These are phyloP conservation scores for Ceratobasidium sp. DNA, from an alignment of 1,284 basidiomycete genomes.

Conservation along the genomic window DNA sequence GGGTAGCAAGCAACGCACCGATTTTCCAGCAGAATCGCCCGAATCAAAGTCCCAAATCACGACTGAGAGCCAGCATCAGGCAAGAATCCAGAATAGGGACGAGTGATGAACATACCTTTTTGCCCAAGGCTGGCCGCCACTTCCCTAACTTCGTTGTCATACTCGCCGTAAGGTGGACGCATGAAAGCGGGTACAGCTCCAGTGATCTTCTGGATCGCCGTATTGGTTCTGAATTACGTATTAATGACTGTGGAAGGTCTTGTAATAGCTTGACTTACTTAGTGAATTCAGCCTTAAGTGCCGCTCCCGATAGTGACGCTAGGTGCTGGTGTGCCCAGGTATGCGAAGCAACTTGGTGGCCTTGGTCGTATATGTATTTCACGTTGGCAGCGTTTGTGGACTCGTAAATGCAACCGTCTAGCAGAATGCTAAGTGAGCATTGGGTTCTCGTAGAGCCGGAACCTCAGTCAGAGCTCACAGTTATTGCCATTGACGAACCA, in stretches of 20 bases:
- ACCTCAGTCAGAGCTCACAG: constrained; percentile 18
- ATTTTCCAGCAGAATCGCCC: constrained; percentile 39
- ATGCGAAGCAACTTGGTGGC: constrained; percentile 42
- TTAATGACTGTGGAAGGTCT: neutral
- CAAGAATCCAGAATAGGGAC: neutral
- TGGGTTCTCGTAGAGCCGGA: too few relatives aligned
- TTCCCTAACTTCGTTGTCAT: constrained; percentile 24
- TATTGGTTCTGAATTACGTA: neutral
- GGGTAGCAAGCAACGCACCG: constrained; percentile 2
- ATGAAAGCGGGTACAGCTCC: constrained; percentile 32
- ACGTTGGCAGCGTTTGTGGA: constrained; percentile 8
- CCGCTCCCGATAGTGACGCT: neutral
- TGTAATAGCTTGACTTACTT: neutral
- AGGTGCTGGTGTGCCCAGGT: constrained; percentile 30
- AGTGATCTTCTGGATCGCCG: constrained; percentile 36
- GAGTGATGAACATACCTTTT: too few relatives aligned
- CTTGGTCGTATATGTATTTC: constrained; percentile 36
- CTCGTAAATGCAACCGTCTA: constrained; percentile 37
- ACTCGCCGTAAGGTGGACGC: constrained; percentile 48
- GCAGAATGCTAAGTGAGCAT: too few relatives aligned
- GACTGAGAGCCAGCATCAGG: neutral
- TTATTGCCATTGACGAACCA: constrained; percentile 41
- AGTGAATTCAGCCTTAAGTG: constrained; percentile 19
- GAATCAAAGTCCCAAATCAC: constrained; percentile 49
- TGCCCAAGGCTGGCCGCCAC: too few relatives aligned